phyloP scores from a whole-genome alignment of 2,329 filamentous ascomycete genomes.

The Elsinoe necatrix region DNA sequence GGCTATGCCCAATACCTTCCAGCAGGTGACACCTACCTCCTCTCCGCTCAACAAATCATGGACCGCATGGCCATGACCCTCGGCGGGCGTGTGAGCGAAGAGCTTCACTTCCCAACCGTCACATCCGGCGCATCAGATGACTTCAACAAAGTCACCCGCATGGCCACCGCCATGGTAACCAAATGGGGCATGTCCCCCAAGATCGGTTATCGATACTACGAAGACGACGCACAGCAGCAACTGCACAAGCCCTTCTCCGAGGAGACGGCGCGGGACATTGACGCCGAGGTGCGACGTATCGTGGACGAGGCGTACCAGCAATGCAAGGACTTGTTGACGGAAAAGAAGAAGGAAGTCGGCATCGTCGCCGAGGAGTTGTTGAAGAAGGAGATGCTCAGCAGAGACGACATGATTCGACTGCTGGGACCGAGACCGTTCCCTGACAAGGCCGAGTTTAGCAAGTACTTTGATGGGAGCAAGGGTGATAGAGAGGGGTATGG shows the following conservation, averaged over 20 bases:
- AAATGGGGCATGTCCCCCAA: constrained; percentile 97
- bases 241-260: constrained; percentile 95
- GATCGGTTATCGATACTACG: constrained; percentile 86
- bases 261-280: constrained; percentile 84
- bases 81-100: constrained; percentile 88
- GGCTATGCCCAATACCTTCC: constrained; percentile 98
- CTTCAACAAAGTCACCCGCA: constrained; percentile 94
- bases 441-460: constrained; percentile 80
- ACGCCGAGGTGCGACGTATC: constrained; percentile 82
- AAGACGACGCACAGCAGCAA: constrained; percentile 69
- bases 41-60: constrained; percentile 94
- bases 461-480: constrained; percentile 66
- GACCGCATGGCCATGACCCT: constrained; percentile 99
- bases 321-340: constrained; percentile 71
- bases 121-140: constrained; percentile 93
- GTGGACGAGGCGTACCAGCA: constrained; percentile 88
- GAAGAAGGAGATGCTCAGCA: constrained; percentile 78
- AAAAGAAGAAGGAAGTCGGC: constrained; percentile 82
- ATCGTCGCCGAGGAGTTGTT: constrained; percentile 89
- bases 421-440: constrained; percentile 77
- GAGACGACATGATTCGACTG: constrained; percentile 86
- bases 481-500: constrained; percentile 12
- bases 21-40: constrained; percentile 80
- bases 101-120: constrained; percentile 92
- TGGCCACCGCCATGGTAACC: constrained; percentile 98